Evolutionary conservation across 2,329 filamentous ascomycete genomes (phyloP).

Genomic region (Acrocalymma vagum): DNA sequence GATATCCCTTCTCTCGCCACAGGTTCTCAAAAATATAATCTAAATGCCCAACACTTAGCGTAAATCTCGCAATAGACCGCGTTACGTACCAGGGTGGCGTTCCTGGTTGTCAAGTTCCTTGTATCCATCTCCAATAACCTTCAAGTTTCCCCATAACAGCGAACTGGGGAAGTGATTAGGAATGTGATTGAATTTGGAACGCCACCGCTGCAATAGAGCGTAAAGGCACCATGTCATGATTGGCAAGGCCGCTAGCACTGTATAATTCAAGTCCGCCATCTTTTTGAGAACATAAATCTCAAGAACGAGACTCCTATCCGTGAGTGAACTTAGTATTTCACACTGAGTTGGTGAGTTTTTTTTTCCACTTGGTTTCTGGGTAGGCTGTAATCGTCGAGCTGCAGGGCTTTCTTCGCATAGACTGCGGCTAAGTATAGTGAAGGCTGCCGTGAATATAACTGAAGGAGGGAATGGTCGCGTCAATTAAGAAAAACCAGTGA

Average conservation of each 20-base stretch:
- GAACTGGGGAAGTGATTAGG: slow-evolving; percentile 27
- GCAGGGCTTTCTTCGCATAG: neutral
- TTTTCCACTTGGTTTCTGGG: neutral
- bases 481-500: no score
- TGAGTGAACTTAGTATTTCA: neutral
- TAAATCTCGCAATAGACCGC: neutral
- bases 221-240: slow-evolving; percentile 29
- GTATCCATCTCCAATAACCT: slow-evolving; percentile 33
- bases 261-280: slow-evolving; percentile 28
- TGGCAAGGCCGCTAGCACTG: slow-evolving; percentile 27
- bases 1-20: slow-evolving; percentile 32
- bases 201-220: slow-evolving; percentile 30
- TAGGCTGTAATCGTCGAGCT: neutral
- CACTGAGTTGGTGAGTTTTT: neutral
- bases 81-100: slow-evolving; percentile 35
- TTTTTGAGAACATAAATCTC: no score
- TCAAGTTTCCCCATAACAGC: slow-evolving; percentile 37
- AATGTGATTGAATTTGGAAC: slow-evolving; percentile 32
- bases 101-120: slow-evolving; percentile 31
- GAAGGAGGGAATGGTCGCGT: no score
- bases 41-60: slow-evolving; percentile 13
- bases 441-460: neutral
- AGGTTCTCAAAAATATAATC: slow-evolving; percentile 44
- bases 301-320: no score
- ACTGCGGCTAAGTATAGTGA: neutral